Evolutionary conservation across 768 basidiomycete species (phyloP).

Genomic region (Jaapia argillacea): DNA sequence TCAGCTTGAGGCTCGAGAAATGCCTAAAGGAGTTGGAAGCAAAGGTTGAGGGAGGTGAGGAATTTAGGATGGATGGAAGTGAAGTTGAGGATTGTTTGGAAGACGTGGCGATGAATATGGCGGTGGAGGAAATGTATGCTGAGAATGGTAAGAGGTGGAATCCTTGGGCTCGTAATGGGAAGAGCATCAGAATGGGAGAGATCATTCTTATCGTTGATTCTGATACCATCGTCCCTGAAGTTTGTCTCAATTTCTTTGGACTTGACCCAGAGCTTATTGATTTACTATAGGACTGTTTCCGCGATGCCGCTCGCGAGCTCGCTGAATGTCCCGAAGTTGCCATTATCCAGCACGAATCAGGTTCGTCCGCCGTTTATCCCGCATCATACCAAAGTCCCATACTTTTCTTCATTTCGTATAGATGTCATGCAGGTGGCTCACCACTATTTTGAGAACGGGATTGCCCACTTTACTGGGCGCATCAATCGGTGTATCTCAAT

Average conservation of each 20-base stretch:
- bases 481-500: slow-evolving; percentile 81
- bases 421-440: slow-evolving; percentile 88
- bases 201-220: slow-evolving; percentile 78
- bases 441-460: slow-evolving; percentile 87
- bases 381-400: neutral
- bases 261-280: neutral
- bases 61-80: slow-evolving; percentile 11
- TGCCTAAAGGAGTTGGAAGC: slow-evolving; percentile 38
- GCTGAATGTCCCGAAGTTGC: slow-evolving; percentile 73
- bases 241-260: slow-evolving; percentile 18
- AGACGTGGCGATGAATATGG: slow-evolving; percentile 62
- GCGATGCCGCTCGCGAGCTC: slow-evolving; percentile 83
- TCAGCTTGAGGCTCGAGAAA: slow-evolving; percentile 53
- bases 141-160: slow-evolving; percentile 41
- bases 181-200: slow-evolving; percentile 67
- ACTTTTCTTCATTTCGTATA: slow-evolving; percentile 12
- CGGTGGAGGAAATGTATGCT: slow-evolving; percentile 62
- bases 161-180: slow-evolving; percentile 74
- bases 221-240: slow-evolving; percentile 71
- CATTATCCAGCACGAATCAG: slow-evolving; percentile 87
- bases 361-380: slow-evolving; percentile 23
- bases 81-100: slow-evolving; percentile 46
- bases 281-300: slow-evolving; percentile 62
- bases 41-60: slow-evolving; percentile 21
- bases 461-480: slow-evolving; percentile 79